phyloP scores from a whole-genome alignment of 495 filamentous ascomycete species.

The Neurospora sp. region DNA sequence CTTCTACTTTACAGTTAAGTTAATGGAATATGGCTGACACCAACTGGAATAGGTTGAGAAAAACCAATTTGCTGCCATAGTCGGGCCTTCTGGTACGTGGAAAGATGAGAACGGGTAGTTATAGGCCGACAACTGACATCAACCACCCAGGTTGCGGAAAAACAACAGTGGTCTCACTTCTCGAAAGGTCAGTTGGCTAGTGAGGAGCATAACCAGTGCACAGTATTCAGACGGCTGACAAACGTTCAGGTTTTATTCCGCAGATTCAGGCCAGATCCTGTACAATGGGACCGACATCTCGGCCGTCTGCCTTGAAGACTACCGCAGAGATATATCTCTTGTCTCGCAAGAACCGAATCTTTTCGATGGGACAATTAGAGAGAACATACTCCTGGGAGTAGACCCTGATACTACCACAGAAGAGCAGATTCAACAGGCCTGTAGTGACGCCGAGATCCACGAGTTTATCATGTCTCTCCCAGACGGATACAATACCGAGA shows the following conservation, averaged over 20 bases:
- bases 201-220: background rate
- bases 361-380: slow-evolving; percentile 49
- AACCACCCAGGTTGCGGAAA: slow-evolving; percentile 56
- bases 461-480: slow-evolving; percentile 48
- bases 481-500: slow-evolving; percentile 50
- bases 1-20: background rate
- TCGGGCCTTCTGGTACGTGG: slow-evolving; percentile 37
- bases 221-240: slow-evolving; percentile 1
- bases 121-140: slow-evolving; percentile 15
- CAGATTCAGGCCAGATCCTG: slow-evolving; percentile 36
- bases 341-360: slow-evolving; percentile 51
- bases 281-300: slow-evolving; percentile 40
- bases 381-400: slow-evolving; percentile 50
- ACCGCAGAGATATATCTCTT: slow-evolving; percentile 43
- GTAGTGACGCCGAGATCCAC: slow-evolving; percentile 47
- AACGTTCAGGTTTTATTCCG: slow-evolving; percentile 41
- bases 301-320: slow-evolving; percentile 38
- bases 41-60: slow-evolving; percentile 38
- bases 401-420: slow-evolving; percentile 30
- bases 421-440: slow-evolving; percentile 35
- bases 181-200: slow-evolving; percentile 37
- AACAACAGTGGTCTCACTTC: slow-evolving; percentile 55
- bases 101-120: slow-evolving; percentile 25
- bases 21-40: slow-evolving; percentile 2
- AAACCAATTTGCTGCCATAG: slow-evolving; percentile 60